Evolutionary conservation across 805 yeast genomes (phyloP), one percentile per base, ranked within the genome.

Genomic region (Kodamaea laetipori): DNA sequence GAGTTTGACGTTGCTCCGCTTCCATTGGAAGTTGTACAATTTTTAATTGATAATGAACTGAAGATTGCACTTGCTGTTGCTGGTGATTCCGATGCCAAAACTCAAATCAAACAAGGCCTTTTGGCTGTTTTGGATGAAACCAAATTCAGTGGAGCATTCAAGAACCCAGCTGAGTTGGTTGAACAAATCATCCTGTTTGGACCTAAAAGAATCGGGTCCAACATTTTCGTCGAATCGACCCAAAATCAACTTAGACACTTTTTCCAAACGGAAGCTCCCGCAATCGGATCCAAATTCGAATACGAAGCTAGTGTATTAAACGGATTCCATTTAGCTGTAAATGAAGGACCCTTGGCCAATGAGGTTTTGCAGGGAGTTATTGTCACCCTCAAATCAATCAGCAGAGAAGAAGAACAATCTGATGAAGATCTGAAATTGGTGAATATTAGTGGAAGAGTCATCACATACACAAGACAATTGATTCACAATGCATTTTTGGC

Each of bases 311-410:
- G 84, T 54, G 63, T 92, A 2, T 57, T 86, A 36, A 84, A 86
- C 52, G 99, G 96, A 1, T 90, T 90, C 63, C 95, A 88, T 59
- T 65, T 89, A 28, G 88, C 96, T 3, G 78, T 81, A 36, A 72
- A 75, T 32, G 87, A 82, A 58, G 99, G 99, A 2, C 98, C 98
- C 0, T 70, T 94, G 35, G 84, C 92, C 0, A 78, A 84, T 4
- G 99, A 94, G 61, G 90, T 90, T 0, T 76, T 88, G 16, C 92
- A 89, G 60, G 97, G 97, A 6, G 77, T 86, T 50, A 75, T 85
- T 10, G 78, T 83, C 1, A 61, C 78, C 5, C 44, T 71, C 37
- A 55, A 51, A 39, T 37, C 40, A 10, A 51, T 54, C 35, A 47
- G 81, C 17, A 76, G 74, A 39, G 64, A 64, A 3, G 63, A 76